phyloP scores from a whole-genome alignment of 2,329 filamentous ascomycete genomes.

The Penicillium sp. region DNA sequence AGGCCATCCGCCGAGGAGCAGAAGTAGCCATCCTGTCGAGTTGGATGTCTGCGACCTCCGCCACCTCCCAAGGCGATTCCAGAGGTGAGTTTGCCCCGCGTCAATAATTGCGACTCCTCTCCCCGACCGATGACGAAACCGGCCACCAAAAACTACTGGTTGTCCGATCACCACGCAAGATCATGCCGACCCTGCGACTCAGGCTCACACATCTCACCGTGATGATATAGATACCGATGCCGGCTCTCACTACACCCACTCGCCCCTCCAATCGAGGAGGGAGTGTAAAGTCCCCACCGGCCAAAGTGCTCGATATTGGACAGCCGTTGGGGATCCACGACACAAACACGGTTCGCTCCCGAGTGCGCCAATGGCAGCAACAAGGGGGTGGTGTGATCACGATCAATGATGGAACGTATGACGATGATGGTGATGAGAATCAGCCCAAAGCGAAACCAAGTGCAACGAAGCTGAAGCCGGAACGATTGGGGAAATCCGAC shows the following conservation, averaged over 20 bases:
- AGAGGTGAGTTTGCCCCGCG: constrained; percentile 10
- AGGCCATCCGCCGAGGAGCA: constrained; percentile 2
- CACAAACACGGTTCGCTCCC: constrained; percentile 65
- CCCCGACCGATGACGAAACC: constrained; percentile 2
- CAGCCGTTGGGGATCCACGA: constrained; percentile 52
- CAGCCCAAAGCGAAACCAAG: constrained; percentile 23
- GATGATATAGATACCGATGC: constrained; percentile 31
- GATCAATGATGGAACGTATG: constrained; percentile 54
- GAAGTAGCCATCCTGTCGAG: constrained; percentile 9
- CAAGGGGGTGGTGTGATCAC: constrained; percentile 62
- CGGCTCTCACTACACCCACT: constrained; percentile 34
- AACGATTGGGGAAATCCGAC: constrained; percentile 9
- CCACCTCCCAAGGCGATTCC: background rate
- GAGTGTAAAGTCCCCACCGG: constrained; percentile 51
- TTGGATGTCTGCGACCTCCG: constrained; percentile 5
- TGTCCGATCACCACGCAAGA: background rate
- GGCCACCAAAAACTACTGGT: constrained; percentile 12
- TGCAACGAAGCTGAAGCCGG: constrained; percentile 23
- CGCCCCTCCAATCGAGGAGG: constrained; percentile 44
- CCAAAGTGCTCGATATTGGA: constrained; percentile 48
- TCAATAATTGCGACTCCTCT: background rate
- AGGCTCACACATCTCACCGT: background rate
- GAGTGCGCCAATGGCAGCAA: constrained; percentile 81
- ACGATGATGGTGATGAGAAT: constrained; percentile 47
- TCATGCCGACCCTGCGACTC: no score